phyloP scores from a whole-genome alignment of 1,139 yeast genomes.

The Pneumocystis carinii region DNA sequence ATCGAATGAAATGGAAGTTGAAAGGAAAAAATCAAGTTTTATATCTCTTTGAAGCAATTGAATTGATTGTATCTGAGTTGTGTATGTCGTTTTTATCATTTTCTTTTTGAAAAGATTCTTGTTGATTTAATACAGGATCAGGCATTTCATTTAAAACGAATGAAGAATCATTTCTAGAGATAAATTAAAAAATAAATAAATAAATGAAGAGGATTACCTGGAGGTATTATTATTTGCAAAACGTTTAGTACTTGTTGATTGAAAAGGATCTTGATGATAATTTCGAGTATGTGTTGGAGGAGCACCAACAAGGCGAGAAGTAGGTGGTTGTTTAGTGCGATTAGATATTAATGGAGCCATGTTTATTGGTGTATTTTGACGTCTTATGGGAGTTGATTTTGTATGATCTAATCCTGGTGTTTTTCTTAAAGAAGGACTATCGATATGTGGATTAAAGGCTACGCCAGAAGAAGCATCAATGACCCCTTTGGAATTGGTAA shows the following conservation, averaged over 20 bases:
- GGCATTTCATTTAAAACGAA: not conserved
- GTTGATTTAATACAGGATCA: not conserved
- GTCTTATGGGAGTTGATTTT: constrained; percentile 1
- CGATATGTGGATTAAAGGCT: not conserved
- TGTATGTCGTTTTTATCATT: not conserved
- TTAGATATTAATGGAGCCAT: not conserved
- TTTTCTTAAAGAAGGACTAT: not conserved
- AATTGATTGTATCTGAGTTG: not conserved
- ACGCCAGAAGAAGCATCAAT: not conserved
- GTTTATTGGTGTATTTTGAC: not conserved
- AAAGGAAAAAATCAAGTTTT: not conserved
- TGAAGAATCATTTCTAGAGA: not conserved
- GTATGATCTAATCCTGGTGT: constrained; percentile 1
- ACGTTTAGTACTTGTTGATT: not conserved
- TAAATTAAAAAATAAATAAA: not conserved
- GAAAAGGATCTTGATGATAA: not conserved
- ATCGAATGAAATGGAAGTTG: not conserved
- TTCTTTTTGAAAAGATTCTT: not conserved
- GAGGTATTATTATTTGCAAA: not conserved
- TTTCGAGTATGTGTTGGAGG: not conserved
- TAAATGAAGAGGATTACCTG: not conserved
- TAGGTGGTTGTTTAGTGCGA: not conserved
- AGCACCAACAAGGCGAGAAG: not conserved
- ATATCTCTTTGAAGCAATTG: not conserved
- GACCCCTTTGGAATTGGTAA: not conserved